Conservation (phyloP, 2,329 filamentous ascomycete species). For the Byssochlamys sp. region DNA sequence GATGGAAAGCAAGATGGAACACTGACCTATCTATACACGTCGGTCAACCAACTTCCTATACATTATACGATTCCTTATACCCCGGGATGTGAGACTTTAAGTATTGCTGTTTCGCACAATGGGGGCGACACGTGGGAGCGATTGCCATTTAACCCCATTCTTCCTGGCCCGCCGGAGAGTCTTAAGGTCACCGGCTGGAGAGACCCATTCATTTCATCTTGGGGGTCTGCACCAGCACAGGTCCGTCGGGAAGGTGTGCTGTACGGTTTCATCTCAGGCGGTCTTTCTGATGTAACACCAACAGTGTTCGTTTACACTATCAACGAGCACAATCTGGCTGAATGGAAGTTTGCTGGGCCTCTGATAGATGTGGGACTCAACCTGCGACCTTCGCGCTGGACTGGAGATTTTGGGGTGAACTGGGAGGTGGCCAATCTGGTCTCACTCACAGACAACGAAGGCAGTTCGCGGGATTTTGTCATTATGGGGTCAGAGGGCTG, state of each 20-base stretch:
- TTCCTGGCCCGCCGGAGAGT: constrained; percentile 22
- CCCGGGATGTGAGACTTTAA: constrained; percentile 28
- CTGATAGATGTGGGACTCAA: constrained; percentile 34
- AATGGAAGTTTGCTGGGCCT: constrained; percentile 39
- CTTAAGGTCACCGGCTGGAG: constrained; percentile 34
- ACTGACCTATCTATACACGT: constrained; percentile 33
- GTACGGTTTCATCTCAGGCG: constrained; percentile 43
- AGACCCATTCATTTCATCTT: constrained; percentile 30
- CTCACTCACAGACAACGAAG: constrained; percentile 28
- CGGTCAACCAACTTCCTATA: constrained; percentile 30
- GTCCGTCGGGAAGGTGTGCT: constrained; percentile 15
- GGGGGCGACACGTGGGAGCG: constrained; percentile 30
- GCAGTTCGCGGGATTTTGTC: constrained; percentile 30
- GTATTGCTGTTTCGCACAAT: constrained; percentile 30
- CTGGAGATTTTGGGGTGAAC: constrained; percentile 42
- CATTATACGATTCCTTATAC: constrained; percentile 32
- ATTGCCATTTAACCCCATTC: constrained; percentile 27
- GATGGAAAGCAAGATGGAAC: constrained; percentile 13
- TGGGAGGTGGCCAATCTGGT: constrained; percentile 44
- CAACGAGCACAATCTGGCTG: constrained; percentile 27
- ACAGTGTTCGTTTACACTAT: constrained; percentile 41
- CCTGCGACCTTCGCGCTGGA: constrained; percentile 36
- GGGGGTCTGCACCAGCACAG: constrained; percentile 13
- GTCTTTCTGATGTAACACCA: constrained; percentile 33
- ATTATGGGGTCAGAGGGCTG: constrained; percentile 41